phyloP scores from a whole-genome alignment of 306 rosid species.

The Prunus persica region Prunus_persica_NCBIv2 NC_034016.1:19425001-19425500 shows the following conservation, averaged over 20 bases:
- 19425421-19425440: too few species aligned
- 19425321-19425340: not conserved
- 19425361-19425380: not conserved
- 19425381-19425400: too few species aligned
- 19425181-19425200: not conserved
- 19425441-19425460: too few species aligned
- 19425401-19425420: too few species aligned
- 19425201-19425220: not conserved
- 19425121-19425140: not conserved
- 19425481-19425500: not conserved
- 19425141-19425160: not conserved
- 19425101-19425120: not conserved
- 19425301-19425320: not conserved
- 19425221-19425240: not conserved
- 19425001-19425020: constrained; percentile 4
- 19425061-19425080: constrained; percentile 9
- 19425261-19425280: not conserved
- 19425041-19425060: constrained; percentile 31
- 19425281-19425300: not conserved
- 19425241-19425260: not conserved
- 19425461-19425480: not conserved
- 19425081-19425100: constrained; percentile 8
- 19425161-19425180: not conserved
- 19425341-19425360: not conserved
- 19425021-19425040: constrained; percentile 59